Evolutionary conservation across 768 basidiomycete species (phyloP), one percentile per base, ranked within the genome.

Genomic region (Boletellus ananas): DNA sequence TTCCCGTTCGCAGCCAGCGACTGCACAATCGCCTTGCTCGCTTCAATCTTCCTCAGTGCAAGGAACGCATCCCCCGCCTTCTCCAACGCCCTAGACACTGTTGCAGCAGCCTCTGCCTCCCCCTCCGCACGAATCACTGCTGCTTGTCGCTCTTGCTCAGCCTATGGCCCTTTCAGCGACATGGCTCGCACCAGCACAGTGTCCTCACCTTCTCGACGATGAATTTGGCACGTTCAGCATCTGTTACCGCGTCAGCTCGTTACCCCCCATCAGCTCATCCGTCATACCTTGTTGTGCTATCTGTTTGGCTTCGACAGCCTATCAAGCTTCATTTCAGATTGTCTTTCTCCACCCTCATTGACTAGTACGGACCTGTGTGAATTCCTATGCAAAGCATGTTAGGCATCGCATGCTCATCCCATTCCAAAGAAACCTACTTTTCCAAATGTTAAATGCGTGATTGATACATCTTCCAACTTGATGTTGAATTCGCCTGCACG

Each of bases 251-350:
- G 55, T 67, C 41, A 66, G 63, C 41, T n/a, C 14, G 42, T 47
- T 43, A 43, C 20, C 18, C 23, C 34, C 3, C 6, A 2, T n/a
- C 27, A 35, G 27, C 43, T 43, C 25, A 18, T 23, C 37, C n/a
- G 4, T 55, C 73, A 42, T 59, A 91, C 90, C 90, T 80, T 99
- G 96, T 69, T 99, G 96, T 10, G 96, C 96, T 67, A 99, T 97
- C 70, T 98, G 96, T 70, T 99, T 99, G 35, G 95, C 95, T 72
- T 99, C 96, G 9, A 99, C 96, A n/a, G 96, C 96, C 84, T 78
- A 41, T 31, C 49, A 41, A 27, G 12, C 43, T 0, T 48, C 23
- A 9, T 16, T 17, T 55, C 36, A 46, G 33, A 40, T 40, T 17
- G 1, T 39, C 36, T 35, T 25, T 18, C 40, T 16, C 18, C 34